Evolutionary conservation across 1,139 yeast species (phyloP), one percentile per base, ranked within the genome.

Genomic region (Suhomyces guaymorum): DNA sequence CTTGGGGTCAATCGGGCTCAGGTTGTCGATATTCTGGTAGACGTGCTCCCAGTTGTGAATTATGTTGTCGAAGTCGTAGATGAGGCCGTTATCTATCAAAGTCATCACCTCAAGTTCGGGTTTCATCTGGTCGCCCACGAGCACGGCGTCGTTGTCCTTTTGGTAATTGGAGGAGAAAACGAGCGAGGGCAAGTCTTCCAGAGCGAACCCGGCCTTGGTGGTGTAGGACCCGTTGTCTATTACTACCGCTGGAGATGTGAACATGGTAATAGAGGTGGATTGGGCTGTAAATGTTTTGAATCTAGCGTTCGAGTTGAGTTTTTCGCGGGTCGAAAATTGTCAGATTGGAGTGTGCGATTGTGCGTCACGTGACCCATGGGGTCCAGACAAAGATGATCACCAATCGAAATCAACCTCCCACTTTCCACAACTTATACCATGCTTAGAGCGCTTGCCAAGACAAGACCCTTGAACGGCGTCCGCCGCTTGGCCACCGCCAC

Each of bases 121-220:
- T 26, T 59, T 65, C 26, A 76, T 61, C 33, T 73, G 78, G 33
- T 82, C 80, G 11, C 74, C 61, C 30, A 69, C 57, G 11, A 70
- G 62, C 10, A 61, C 60, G 12, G 49, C 38, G 9, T 48, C 43
- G 19, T 60, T 40, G 39, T 57, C 60, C 43, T 66, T 59, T 40
- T 71, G 67, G 52, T 82, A 82, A 35, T 73, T 66, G 12, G 87
- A 70, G 34, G 80, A 76, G 47, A 81, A 67, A 4, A 77, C 73
- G 26, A 80, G 55, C 15, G 75, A 61, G 1, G 94, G 94, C 26
- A 78, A 56, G 35, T 82, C 86, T 33, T 73, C 81, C 42, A 74
- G 74, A 7, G 87, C 81, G 48, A 81, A 73, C 7, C 90, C 90
- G 1, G 89, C 89, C 40, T 80, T 75, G 26, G 88, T 81, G 11